Percentiles rank a stretch among this genome's conserved stretches.
These are phyloP conservation scores for Arbutus unedo DNA, from an alignment of 148 eudicot species.

Conservation along the genomic window DNA sequence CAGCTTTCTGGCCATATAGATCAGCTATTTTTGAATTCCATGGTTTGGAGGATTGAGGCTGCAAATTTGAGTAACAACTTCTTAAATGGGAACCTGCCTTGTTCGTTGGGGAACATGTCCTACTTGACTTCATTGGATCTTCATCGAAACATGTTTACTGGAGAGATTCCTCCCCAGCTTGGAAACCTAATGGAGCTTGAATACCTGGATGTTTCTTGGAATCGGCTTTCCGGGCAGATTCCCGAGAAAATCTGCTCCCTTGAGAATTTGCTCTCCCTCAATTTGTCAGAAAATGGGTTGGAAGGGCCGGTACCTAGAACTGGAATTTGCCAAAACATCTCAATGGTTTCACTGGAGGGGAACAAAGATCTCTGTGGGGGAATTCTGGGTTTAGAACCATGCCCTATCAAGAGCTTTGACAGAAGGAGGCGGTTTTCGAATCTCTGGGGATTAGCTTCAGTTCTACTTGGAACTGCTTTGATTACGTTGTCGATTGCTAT, in stretches of 20 bases:
- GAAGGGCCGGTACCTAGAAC: slow-evolving; percentile 41
- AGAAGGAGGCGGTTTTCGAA: slow-evolving; percentile 19
- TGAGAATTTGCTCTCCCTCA: slow-evolving; percentile 21
- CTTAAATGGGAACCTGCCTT: slow-evolving; percentile 35
- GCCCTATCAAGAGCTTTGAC: slow-evolving; percentile 29
- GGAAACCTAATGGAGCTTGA: slow-evolving; percentile 41
- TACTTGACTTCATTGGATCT: slow-evolving; percentile 44
- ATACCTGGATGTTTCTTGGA: slow-evolving; percentile 39
- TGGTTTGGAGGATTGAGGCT: slow-evolving; percentile 39
- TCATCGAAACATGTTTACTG: slow-evolving; percentile 38
- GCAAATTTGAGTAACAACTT: slow-evolving; percentile 40
- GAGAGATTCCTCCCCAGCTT: slow-evolving; percentile 38
- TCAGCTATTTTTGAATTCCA: slow-evolving; percentile 27
- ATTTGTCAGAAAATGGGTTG: slow-evolving; percentile 34
- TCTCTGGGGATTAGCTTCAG: slow-evolving; percentile 27
- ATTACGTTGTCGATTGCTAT: slow-evolving; percentile 22
- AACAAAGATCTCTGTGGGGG: slow-evolving; percentile 50
- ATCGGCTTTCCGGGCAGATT: slow-evolving; percentile 37
- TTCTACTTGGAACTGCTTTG: slow-evolving; percentile 25
- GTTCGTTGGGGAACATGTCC: slow-evolving; percentile 40
- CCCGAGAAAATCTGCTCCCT: slow-evolving; percentile 36
- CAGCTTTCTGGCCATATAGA: slow-evolving; percentile 35
- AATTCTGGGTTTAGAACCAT: slow-evolving; percentile 24
- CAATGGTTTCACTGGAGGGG: slow-evolving; percentile 32
- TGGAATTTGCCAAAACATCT: slow-evolving; percentile 39